phyloP scores from a whole-genome alignment of 176 grass and related monocot genomes.

The Microstegium vimineum region DNA sequence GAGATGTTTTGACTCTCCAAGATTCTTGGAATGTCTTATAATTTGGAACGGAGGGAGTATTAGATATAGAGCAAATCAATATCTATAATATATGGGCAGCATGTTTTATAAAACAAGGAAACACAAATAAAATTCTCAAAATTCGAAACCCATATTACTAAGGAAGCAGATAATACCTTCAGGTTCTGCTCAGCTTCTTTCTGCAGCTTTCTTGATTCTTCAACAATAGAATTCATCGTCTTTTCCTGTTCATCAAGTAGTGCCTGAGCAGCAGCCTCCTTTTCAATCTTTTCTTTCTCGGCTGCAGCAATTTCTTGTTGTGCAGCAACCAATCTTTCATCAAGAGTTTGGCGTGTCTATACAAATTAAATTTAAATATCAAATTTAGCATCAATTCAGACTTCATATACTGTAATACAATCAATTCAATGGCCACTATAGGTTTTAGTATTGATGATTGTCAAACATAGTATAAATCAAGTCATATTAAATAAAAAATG shows the following conservation, averaged over 20 bases:
- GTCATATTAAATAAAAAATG: background rate
- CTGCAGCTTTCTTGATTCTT: constrained; percentile 50
- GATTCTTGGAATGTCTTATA: too few species aligned
- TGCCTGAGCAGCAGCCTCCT: constrained; percentile 37
- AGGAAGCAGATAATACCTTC: constrained; percentile 39
- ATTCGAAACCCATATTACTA: background rate
- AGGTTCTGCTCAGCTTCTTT: constrained; percentile 55
- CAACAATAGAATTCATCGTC: constrained; percentile 44
- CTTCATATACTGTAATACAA: constrained; percentile 1
- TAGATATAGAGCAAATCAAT: background rate
- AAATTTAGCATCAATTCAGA: constrained; percentile 7
- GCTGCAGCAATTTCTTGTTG: constrained; percentile 40
- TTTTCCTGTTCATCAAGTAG: constrained; percentile 46
- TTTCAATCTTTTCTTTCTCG: constrained; percentile 56
- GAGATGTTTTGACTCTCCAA: too few species aligned
- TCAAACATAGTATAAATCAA: background rate
- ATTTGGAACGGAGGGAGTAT: too few species aligned
- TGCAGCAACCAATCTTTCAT: constrained; percentile 40
- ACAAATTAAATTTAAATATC: background rate
- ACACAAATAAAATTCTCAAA: background rate
- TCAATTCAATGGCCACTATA: constrained; percentile 1
- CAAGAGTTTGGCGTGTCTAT: constrained; percentile 51
- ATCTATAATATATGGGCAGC: background rate
- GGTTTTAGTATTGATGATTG: background rate
- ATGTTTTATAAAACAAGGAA: background rate